Evolutionary conservation across 2,329 filamentous ascomycete genomes (phyloP).

Genomic region (Nannizziopsis arthrosporioides): DNA sequence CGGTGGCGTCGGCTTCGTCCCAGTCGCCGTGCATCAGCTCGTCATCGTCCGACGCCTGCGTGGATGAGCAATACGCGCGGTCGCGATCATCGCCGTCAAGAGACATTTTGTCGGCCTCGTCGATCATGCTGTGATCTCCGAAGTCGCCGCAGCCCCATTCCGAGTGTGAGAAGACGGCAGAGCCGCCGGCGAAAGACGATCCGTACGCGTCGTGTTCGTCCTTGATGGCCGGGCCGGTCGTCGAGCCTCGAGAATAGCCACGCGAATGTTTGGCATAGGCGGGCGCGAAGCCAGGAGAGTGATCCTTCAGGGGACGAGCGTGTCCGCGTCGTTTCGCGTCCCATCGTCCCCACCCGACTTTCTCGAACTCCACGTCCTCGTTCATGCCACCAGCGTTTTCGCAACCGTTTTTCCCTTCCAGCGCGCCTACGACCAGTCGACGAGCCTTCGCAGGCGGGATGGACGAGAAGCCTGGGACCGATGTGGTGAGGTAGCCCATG

Average conservation of each 20-base stretch:
- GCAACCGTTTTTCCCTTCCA: slow-evolving; percentile 63
- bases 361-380: slow-evolving; percentile 60
- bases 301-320: slow-evolving; percentile 26
- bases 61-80: slow-evolving; percentile 56
- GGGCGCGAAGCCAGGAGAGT: slow-evolving; percentile 20
- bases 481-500: slow-evolving; percentile 86
- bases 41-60: slow-evolving; percentile 55
- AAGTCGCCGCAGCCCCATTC: slow-evolving; percentile 51
- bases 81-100: slow-evolving; percentile 51
- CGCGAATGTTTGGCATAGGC: slow-evolving; percentile 34
- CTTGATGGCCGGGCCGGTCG: slow-evolving; percentile 17
- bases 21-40: slow-evolving; percentile 58
- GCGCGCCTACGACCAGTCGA: slow-evolving; percentile 77
- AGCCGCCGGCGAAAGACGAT: slow-evolving; percentile 57
- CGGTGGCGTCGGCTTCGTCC: slow-evolving; percentile 76
- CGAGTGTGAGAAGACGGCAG: slow-evolving; percentile 60
- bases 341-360: slow-evolving; percentile 96
- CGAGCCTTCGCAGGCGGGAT: slow-evolving; percentile 84
- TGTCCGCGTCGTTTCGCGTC: slow-evolving; percentile 67
- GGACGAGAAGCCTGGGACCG: slow-evolving; percentile 80
- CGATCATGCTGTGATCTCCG: slow-evolving; percentile 54
- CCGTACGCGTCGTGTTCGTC: slow-evolving; percentile 36
- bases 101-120: slow-evolving; percentile 94
- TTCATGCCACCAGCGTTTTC: slow-evolving; percentile 44
- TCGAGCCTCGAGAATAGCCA: slow-evolving; percentile 29